Conservation (phyloP, 1,284 basidiomycete genomes). For the Pseudozyma hubeiensis region DNA sequence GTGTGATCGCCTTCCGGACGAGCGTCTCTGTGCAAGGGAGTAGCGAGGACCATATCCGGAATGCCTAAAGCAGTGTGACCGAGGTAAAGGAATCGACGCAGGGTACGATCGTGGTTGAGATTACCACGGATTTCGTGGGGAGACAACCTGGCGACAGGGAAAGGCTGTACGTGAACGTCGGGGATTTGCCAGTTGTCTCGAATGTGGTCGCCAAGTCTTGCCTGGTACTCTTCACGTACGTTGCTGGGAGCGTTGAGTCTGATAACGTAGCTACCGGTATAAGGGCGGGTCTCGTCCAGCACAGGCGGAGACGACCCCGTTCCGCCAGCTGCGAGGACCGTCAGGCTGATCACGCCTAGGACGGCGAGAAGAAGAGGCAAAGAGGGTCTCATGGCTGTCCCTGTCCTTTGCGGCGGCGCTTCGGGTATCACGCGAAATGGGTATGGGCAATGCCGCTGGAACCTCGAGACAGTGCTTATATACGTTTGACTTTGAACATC, state of each 20-base stretch:
- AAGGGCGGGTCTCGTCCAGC: neutral
- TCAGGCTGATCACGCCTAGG: no score
- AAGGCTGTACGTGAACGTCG: neutral
- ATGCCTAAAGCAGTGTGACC: neutral
- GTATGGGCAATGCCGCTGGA: no score
- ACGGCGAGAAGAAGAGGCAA: no score
- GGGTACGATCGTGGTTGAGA: neutral
- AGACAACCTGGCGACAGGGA: neutral
- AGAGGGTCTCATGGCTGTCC: no score
- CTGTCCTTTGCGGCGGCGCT: no score
- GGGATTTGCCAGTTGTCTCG: neutral
- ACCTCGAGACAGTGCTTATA: no score
- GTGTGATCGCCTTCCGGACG: neutral
- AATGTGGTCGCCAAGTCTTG: neutral
- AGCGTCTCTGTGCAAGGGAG: neutral
- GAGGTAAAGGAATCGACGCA: slow-evolving; percentile 7
- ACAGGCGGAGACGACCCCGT: no score
- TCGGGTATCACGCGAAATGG: no score
- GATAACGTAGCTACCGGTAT: neutral
- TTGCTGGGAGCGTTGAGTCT: neutral
- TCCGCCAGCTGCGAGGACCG: no score
- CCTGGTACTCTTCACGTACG: no score
- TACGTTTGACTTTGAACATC: no score
- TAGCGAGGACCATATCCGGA: slow-evolving; percentile 3
- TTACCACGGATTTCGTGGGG: neutral